These are phyloP conservation scores for Erodium texanum DNA, from an alignment of 441 rosid genomes.

Conservation along the genomic window DNA sequence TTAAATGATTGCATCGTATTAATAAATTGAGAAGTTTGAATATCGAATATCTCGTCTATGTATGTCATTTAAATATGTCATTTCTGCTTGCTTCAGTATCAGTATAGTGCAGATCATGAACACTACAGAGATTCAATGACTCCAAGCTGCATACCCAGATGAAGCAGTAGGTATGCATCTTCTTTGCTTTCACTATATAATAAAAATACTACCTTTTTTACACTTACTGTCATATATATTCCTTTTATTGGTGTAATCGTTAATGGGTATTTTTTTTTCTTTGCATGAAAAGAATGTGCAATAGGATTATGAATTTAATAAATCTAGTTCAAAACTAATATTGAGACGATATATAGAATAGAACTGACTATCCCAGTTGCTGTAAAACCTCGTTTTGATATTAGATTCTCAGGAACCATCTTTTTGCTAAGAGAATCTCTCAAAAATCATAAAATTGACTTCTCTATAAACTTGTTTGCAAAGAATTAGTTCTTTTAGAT, in stretches of 20 bases:
- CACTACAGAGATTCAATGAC: background rate
- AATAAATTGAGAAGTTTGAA: background rate
- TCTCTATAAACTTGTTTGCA: background rate
- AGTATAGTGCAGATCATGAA: background rate
- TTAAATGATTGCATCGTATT: background rate
- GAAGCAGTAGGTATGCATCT: no score
- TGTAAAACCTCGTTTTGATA: background rate
- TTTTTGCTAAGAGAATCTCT: background rate
- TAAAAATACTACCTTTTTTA: background rate
- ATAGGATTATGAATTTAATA: background rate
- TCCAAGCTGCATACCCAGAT: background rate
- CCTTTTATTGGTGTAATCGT: background rate
- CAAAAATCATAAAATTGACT: background rate
- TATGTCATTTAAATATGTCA: no score
- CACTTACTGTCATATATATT: background rate
- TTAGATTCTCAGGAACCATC: background rate
- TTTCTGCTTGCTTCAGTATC: no score
- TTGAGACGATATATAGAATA: background rate
- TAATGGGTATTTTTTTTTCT: no score
- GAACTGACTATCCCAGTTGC: background rate
- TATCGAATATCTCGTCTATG: background rate
- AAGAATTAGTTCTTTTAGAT: background rate
- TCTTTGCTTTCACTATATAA: background rate
- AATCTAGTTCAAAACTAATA: background rate
- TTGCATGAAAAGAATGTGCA: background rate